These are phyloP conservation scores for Didymella pomorum DNA, from an alignment of 2,329 filamentous ascomycete species.

Conservation along the genomic window DNA sequence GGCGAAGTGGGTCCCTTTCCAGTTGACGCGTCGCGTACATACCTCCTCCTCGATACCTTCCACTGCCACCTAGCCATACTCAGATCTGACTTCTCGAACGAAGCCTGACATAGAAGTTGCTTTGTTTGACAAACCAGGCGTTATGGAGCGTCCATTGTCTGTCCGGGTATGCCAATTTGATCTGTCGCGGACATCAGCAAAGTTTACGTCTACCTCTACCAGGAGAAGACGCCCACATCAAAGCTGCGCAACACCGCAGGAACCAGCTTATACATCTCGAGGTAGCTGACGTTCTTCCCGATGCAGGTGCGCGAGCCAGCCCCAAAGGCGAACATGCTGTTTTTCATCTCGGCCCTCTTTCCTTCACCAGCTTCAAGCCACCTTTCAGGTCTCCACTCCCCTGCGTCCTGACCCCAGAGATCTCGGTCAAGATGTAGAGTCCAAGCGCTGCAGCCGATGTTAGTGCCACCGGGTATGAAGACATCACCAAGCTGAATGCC, in stretches of 20 bases:
- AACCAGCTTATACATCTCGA: slow-evolving; percentile 32
- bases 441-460: slow-evolving; percentile 27
- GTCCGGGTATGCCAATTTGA: slow-evolving; percentile 13
- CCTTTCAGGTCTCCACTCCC: slow-evolving; percentile 25
- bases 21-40: background rate
- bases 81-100: background rate
- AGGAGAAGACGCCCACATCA: slow-evolving; percentile 15
- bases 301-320: slow-evolving; percentile 26
- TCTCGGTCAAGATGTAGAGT: slow-evolving; percentile 20
- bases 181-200: slow-evolving; percentile 3
- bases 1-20: background rate
- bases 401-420: slow-evolving; percentile 22
- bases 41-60: background rate
- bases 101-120: slow-evolving; percentile 17
- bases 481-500: slow-evolving; percentile 30
- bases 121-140: slow-evolving; percentile 28
- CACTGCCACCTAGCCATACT: background rate
- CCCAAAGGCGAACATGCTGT: slow-evolving; percentile 27
- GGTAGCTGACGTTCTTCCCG: slow-evolving; percentile 28
- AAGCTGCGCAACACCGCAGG: slow-evolving; percentile 23
- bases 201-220: background rate
- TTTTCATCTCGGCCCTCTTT: slow-evolving; percentile 43
- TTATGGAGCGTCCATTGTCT: slow-evolving; percentile 24
- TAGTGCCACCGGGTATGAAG: slow-evolving; percentile 22
- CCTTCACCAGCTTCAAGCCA: slow-evolving; percentile 23